Evolutionary conservation across 2,329 filamentous ascomycete species (phyloP).

Genomic region (Talaromyces sp.): DNA sequence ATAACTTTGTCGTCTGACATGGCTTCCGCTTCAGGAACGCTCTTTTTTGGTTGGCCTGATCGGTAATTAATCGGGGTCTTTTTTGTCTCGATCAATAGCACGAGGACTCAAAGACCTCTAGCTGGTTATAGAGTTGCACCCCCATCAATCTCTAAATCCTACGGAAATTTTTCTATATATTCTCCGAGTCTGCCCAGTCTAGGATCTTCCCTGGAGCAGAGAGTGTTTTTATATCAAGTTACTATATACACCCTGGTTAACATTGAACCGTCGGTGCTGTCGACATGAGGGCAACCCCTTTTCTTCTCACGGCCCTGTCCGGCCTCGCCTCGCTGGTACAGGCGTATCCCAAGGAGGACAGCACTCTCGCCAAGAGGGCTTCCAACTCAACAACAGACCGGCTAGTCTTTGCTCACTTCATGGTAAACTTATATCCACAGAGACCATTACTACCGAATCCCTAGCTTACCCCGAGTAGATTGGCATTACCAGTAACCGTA

Average conservation of each 20-base stretch:
- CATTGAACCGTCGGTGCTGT: not conserved
- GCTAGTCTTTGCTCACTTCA: constrained; percentile 14
- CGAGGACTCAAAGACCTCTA: not conserved
- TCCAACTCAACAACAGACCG: not conserved
- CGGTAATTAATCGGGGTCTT: not conserved
- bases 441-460: not conserved
- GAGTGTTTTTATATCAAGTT: not conserved
- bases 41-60: not conserved
- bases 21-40: not conserved
- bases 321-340: constrained; percentile 4
- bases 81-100: not conserved
- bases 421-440: not conserved
- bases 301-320: constrained; percentile 7
- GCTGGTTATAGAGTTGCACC: not conserved
- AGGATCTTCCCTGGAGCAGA: too few species aligned
- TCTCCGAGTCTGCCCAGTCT: not conserved
- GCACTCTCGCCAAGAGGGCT: not conserved
- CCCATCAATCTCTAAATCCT: not conserved
- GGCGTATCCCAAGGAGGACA: not conserved
- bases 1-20: not conserved
- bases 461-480: constrained; percentile 28
- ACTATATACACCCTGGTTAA: not conserved
- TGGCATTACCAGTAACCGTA: constrained; percentile 42
- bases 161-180: not conserved
- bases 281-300: not conserved